Evolutionary conservation across 225 moss, liverwort and hornwort genomes (phyloP).

Genomic region (Marchantia paleacea): DNA sequence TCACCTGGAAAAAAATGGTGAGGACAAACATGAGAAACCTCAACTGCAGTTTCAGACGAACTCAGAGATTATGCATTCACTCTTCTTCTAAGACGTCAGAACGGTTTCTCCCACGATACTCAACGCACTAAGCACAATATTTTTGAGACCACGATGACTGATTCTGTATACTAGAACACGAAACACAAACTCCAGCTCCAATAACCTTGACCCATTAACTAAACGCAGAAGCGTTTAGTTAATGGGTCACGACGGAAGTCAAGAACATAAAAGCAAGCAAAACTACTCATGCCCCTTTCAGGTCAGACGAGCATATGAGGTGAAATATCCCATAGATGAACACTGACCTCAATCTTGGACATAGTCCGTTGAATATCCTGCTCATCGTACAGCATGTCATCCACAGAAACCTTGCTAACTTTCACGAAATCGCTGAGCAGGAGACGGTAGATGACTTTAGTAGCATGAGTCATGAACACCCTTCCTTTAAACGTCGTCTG

Average conservation of each 20-base stretch:
- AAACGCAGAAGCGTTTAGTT: too few species aligned
- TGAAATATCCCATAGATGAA: background rate
- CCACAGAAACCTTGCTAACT: conserved; percentile 86
- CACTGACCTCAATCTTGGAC: conserved; percentile 82
- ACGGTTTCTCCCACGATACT: too few species aligned
- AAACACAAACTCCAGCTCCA: too few species aligned
- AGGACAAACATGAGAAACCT: background rate
- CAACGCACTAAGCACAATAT: too few species aligned
- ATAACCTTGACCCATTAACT: too few species aligned
- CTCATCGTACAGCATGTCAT: conserved; percentile 95
- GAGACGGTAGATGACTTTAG: conserved; percentile 93
- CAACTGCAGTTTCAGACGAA: background rate
- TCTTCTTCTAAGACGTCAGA: background rate
- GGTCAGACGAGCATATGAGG: background rate
- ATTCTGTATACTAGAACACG: too few species aligned
- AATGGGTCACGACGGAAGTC: too few species aligned
- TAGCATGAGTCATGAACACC: conserved; percentile 99
- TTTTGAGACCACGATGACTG: too few species aligned
- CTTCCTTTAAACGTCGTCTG: conserved; percentile 96
- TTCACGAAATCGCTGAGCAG: conserved; percentile 89
- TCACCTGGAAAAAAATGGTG: conserved; percentile 53
- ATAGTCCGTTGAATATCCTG: conserved; percentile 88
- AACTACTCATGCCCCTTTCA: background rate
- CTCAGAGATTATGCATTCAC: background rate
- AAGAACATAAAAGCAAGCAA: too few species aligned